Evolutionary conservation across 192 early-diverging fungal species (phyloP).

Genomic region (Paraglomus brasilianum): DNA sequence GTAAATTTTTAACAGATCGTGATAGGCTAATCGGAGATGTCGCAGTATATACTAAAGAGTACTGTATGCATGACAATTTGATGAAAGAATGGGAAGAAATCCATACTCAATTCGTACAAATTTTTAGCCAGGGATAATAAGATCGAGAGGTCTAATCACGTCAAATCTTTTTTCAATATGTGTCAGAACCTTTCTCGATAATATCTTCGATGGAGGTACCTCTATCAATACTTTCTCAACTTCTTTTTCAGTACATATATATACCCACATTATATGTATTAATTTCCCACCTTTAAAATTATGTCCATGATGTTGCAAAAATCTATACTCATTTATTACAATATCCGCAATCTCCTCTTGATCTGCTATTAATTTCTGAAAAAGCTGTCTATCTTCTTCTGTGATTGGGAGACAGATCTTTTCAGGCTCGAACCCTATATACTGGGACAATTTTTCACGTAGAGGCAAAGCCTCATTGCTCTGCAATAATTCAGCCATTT

Average conservation of each 20-base stretch:
- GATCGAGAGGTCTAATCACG: no score
- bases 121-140: not conserved
- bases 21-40: slow-evolving; percentile 10
- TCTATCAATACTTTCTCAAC: slow-evolving; percentile 25
- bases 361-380: slow-evolving; percentile 2
- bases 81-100: slow-evolving; percentile 15
- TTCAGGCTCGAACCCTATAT: slow-evolving; percentile 14
- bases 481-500: slow-evolving; percentile 2
- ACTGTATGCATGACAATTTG: slow-evolving; percentile 14
- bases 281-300: not conserved
- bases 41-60: slow-evolving; percentile 2
- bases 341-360: slow-evolving; percentile 11
- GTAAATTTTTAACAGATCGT: slow-evolving; percentile 11
- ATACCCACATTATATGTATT: slow-evolving; percentile 24
- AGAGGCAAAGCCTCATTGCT: no score
- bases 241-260: slow-evolving; percentile 16
- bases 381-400: slow-evolving; percentile 5
- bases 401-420: slow-evolving; percentile 1
- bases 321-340: slow-evolving; percentile 16
- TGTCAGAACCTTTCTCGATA: slow-evolving; percentile 18
- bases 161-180: slow-evolving; percentile 6
- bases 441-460: slow-evolving; percentile 17
- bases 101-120: slow-evolving; percentile 14
- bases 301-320: slow-evolving; percentile 9
- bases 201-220: slow-evolving; percentile 28